Base-by-base conservation (phyloP, 2,329 filamentous ascomycete species). In the Paraphoma chrysanthemicola region DNA sequence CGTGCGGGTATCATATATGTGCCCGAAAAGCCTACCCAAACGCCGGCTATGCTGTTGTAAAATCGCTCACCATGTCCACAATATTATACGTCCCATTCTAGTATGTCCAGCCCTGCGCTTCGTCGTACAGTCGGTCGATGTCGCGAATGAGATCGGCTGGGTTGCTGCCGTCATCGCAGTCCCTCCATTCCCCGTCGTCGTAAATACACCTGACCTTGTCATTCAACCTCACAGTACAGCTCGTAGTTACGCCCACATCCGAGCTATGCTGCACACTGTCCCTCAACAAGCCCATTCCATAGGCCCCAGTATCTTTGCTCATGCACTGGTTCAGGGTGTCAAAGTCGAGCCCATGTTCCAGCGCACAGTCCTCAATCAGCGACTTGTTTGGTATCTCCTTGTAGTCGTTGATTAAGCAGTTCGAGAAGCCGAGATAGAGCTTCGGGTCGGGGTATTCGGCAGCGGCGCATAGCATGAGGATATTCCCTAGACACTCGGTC, bases 321-420 rank as follows among this genome's bases (percentile, higher is more conserved):
- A 92, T 89, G 75, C 95, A 99, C 17, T 89, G 82, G 75, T 98
- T 96, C 53, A 99, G 78, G 62, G 86, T 83, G 28, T 88, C 83
- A 73, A 97, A 92, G 69, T 95, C 89, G 47, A 98, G 88, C 29
- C 92, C 93, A 71, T 97, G 92, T 78, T 98, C 92, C 48, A 97
- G 82, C 3, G 95, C 92, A 75, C 95, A 99, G 72, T 92, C 88
- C 73, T 96, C 85, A 41, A 97, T 85, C 16, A 97, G 84, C n/a
- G 84, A 83, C 48, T 89, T 86, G 33, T 91, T 82, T 1, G 95
- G 94, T 33, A 99, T 97, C 7, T 88, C 78, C 18, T 82, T 53
- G 77, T 93, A 99, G 59, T 93, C 86, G 60, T 84, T 85, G 18
- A 89, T 88, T 54, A 99, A 80, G 79, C 95, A 99, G 85, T 96